Evolutionary conservation across 441 rosid species (phyloP), one percentile per base, ranked within the genome.

Genomic region (Bruguiera hainesii): DNA sequence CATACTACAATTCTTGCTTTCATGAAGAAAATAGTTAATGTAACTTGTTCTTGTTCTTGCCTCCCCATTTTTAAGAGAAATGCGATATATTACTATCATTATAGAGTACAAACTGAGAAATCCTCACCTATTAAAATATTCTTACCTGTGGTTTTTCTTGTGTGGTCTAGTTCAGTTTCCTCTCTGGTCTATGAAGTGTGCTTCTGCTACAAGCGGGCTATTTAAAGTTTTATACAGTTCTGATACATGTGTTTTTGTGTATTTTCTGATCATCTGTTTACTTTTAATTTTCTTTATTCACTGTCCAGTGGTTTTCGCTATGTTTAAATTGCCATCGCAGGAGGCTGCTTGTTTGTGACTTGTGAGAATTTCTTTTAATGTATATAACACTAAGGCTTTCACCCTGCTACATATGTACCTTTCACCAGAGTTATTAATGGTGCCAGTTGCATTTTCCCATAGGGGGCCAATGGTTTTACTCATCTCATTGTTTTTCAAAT

Each of bases 321-420:
- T 39, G 35, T 25, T 48, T 19, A 62, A 15, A 26, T 67, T 61
- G 56, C 57, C 68, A 56, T 50, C 71, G 46, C 25, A 29, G 28
- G 61, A 71, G 55, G 59, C 56, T 51, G 50, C 5, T 62, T 3
- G 65, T 64, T 39, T 37, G 56, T 10, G 52, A 71, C 65, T 21
- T 52, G 52, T 73, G 73, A 64, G 62, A 28, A 9, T 63, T 73
- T 21, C 57, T 64, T 61, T 33, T 60, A 65, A 51, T 72, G 73
- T 33, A 59, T 66, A 18, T 56, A 16, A 39, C 48, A 46, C 56
- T 69, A 56, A 56, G 56, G 60, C 61, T 75, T 61, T 25, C 39
- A 56, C 75, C 65, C 31, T 74, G 75, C 67, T 42, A 65, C 63
- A 56, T 55, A 46, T 65, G 59, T 67, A 60, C 71, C 73, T 64